Evolutionary conservation across 805 yeast genomes (phyloP), one percentile per base, ranked within the genome.

Genomic region (Teunomyces atbi): DNA sequence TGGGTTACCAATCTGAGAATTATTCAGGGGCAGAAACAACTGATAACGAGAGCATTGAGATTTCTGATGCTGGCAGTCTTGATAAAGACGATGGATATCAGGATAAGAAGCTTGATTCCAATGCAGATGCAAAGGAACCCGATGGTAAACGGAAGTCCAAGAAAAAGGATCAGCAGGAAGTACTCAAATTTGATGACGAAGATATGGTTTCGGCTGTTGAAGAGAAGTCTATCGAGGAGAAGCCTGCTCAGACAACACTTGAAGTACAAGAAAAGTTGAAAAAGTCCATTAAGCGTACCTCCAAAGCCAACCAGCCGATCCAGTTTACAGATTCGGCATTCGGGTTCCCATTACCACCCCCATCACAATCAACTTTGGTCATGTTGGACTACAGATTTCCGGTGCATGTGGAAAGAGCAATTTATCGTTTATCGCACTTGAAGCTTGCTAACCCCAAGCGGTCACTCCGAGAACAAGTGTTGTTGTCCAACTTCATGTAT

Each of bases 401-500:
- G 0, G 83, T 94, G 39, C 97, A 92, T 64, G 96, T 94, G 37
- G 99, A 94, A 65, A 77, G 99, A 34, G 99, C 99, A 0, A 87
- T 94, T 43, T 94, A 94, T 65, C 73, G 99, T 46, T 73, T 94
- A 46, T 87, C 96, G 44, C 99, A 94, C 66, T 71, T 94, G 62
- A 94, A 94, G 64, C 74, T 94, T 53, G 96, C 98, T 20, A 96
- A 94, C 65, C 92, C 98, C 1, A 86, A 89, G 60, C 74, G 98
- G 48, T 94, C 95, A 23, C 69, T 94, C 51, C 77, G 90, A 32
- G 97, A 94, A 63, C 99, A 94, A 63, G 99, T 94, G 1, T 65
- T 94, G 42, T 69, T 94, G 52, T 89, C 97, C 48, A 94, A 94
- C 64, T 94, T 94, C 78, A 94, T 94, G 99, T 94, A 94, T 62